phyloP scores from a whole-genome alignment of 371 early-diverging fungal species.

The Dipsacomyces acuminosporus region DNA sequence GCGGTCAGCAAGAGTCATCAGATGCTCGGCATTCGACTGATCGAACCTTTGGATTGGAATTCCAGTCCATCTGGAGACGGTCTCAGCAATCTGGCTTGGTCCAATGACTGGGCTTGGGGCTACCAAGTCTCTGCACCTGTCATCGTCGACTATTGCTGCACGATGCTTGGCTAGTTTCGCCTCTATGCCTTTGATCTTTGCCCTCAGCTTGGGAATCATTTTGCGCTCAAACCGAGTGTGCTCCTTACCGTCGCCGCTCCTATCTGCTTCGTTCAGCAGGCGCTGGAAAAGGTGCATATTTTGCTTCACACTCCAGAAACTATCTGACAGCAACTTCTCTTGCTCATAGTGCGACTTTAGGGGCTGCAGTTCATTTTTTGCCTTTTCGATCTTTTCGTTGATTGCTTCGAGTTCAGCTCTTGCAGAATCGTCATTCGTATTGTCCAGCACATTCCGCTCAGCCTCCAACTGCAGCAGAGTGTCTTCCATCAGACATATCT shows the following conservation, averaged over 20 bases:
- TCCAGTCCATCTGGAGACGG: slow-evolving; percentile 82
- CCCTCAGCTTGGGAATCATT: slow-evolving; percentile 81
- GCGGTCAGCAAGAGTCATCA: slow-evolving; percentile 73
- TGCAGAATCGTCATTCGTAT: too few species aligned
- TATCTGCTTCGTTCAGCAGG: slow-evolving; percentile 62
- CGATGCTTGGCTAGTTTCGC: slow-evolving; percentile 15
- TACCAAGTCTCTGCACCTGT: too few species aligned
- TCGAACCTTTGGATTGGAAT: slow-evolving; percentile 80
- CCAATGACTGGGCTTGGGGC: too few species aligned
- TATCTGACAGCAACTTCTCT: too few species aligned
- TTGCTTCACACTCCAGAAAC: too few species aligned
- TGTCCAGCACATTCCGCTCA: too few species aligned
- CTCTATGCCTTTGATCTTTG: slow-evolving; percentile 57
- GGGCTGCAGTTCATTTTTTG: too few species aligned
- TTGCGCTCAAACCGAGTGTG: slow-evolving; percentile 83
- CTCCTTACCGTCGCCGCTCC: slow-evolving; percentile 57
- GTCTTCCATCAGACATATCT: too few species aligned
- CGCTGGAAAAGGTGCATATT: slow-evolving; percentile 67
- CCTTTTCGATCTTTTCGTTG: too few species aligned
- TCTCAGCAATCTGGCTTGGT: slow-evolving; percentile 78
- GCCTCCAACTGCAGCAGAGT: too few species aligned
- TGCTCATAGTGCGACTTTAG: too few species aligned
- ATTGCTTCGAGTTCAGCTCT: too few species aligned
- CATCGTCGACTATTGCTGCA: slow-evolving; percentile 69
- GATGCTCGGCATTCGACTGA: slow-evolving; percentile 76